phyloP scores from a whole-genome alignment of 306 rosid genomes.

The Rosa multiflora region DNA sequence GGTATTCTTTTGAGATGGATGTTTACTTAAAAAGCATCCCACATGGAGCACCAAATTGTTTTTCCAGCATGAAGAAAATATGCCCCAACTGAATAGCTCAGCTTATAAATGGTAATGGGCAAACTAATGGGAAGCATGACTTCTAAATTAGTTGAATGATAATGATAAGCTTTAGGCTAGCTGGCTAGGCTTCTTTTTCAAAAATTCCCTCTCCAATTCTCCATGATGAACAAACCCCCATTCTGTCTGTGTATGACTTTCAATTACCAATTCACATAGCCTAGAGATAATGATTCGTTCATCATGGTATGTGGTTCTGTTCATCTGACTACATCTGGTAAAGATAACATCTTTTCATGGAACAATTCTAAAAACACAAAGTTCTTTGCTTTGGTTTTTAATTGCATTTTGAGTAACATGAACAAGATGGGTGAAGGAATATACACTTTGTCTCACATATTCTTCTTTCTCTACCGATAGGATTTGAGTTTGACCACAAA shows the following conservation, averaged over 20 bases:
- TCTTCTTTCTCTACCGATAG: background rate
- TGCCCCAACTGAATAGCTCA: background rate
- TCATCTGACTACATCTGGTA: background rate
- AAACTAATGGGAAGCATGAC: background rate
- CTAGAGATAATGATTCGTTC: background rate
- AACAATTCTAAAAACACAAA: background rate
- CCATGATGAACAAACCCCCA: background rate
- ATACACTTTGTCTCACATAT: background rate
- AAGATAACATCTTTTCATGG: background rate
- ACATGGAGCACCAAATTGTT: background rate
- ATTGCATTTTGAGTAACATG: background rate
- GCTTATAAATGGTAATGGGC: conserved; percentile 12
- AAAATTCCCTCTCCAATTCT: background rate
- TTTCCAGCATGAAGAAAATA: conserved; percentile 8
- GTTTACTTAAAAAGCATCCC: background rate
- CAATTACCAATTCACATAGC: background rate
- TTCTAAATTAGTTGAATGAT: background rate
- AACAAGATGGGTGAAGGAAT: conserved; percentile 5
- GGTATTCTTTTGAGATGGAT: conserved; percentile 1
- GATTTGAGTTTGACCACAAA: conserved; percentile 2
- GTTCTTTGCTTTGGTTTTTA: background rate
- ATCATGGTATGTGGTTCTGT: conserved; percentile 2
- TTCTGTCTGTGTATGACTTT: background rate
- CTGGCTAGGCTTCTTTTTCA: background rate
- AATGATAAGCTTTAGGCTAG: background rate